Percentiles rank a stretch among this genome's conserved stretches.
Evolutionary conservation across 208 protist genomes (phyloP).

Genomic region (Trypanosoma mega): DNA sequence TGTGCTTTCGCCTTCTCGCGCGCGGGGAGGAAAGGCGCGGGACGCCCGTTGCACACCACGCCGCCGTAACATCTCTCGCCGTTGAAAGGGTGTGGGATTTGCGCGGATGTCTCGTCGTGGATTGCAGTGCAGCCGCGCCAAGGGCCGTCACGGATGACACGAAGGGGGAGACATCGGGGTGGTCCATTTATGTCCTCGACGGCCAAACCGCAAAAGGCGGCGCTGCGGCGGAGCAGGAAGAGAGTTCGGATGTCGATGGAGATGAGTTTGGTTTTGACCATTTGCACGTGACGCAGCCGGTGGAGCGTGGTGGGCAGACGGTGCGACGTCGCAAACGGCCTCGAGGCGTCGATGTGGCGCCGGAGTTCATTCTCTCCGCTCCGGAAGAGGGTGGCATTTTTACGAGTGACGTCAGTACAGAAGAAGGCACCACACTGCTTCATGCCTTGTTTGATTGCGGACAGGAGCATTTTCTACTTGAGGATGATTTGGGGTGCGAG

Average conservation of each 20-base stretch:
- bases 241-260: constrained; percentile 3
- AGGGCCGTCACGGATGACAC: background rate
- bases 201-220: background rate
- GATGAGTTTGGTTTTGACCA: constrained; percentile 50
- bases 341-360: constrained; percentile 7
- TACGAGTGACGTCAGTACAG: background rate
- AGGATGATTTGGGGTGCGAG: constrained; percentile 19
- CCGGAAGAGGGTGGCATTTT: too few species aligned
- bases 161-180: background rate
- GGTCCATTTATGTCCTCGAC: constrained; percentile 27
- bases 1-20: background rate
- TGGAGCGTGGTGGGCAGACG: background rate
- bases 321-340: constrained; percentile 11
- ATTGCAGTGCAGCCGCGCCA: constrained; percentile 7
- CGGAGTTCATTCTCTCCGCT: constrained; percentile 21
- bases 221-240: background rate
- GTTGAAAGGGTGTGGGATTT: constrained; percentile 26
- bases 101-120: constrained; percentile 20
- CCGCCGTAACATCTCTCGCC: too few species aligned
- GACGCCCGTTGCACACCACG: too few species aligned
- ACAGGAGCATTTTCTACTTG: constrained; percentile 31
- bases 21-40: too few species aligned
- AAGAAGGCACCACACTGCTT: constrained; percentile 3
- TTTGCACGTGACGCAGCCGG: constrained; percentile 21
- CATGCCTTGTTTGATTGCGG: constrained; percentile 29